Conservation (phyloP, 306 rosid species). For the Biancaea sappan region DNA sequence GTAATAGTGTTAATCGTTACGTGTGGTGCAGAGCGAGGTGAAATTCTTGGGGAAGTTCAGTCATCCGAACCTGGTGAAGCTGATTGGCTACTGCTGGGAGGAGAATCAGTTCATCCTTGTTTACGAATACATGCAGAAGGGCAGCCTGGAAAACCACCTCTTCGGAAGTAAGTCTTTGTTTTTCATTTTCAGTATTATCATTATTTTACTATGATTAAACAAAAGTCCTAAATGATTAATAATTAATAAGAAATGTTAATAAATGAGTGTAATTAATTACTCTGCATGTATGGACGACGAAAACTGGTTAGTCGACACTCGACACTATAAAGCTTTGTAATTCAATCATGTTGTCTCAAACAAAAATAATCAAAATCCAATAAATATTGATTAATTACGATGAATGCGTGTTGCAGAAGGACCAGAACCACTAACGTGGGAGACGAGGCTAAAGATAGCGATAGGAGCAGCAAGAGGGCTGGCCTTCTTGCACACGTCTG, state of each 20-base stretch:
- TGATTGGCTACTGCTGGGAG: slow-evolving; percentile 81
- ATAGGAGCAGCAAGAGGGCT: slow-evolving; percentile 85
- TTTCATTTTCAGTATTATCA: too few species aligned
- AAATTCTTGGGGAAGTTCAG: slow-evolving; percentile 73
- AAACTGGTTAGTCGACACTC: too few species aligned
- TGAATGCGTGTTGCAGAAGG: slow-evolving; percentile 46
- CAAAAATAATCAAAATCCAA: too few species aligned
- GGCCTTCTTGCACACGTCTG: slow-evolving; percentile 60
- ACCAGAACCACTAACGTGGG: slow-evolving; percentile 74
- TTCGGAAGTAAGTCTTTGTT: slow-evolving; percentile 77
- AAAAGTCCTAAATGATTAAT: too few species aligned
- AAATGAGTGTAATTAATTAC: too few species aligned
- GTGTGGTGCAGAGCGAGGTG: slow-evolving; percentile 77
- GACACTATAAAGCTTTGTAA: too few species aligned
- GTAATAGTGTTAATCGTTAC: too few species aligned
- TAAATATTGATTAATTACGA: too few species aligned
- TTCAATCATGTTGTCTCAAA: too few species aligned
- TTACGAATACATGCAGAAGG: slow-evolving; percentile 73
- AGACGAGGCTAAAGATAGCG: slow-evolving; percentile 66
- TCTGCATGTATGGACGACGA: too few species aligned
- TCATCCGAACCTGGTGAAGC: slow-evolving; percentile 81
- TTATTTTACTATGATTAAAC: too few species aligned
- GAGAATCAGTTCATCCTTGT: slow-evolving; percentile 65
- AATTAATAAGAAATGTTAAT: too few species aligned
- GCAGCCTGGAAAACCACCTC: slow-evolving; percentile 90